Evolutionary conservation across 176 grass and related monocot species (phyloP).

Genomic region (Oryza meyeriana): DNA sequence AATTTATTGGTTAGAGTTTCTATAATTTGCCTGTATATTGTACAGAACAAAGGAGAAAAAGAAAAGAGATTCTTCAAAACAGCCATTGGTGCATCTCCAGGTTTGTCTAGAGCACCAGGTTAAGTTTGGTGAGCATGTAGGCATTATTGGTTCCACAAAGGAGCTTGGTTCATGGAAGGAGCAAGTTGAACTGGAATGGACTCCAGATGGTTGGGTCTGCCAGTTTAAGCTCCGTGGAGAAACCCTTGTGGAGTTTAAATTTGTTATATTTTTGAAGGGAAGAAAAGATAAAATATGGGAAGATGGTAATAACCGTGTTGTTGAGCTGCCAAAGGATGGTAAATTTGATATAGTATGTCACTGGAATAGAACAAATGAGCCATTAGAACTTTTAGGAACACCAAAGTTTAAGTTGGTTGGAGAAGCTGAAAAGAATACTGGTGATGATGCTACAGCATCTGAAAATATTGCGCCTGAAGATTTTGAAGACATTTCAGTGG

Average conservation of each 20-base stretch:
- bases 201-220: slow-evolving; percentile 67
- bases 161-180: slow-evolving; percentile 80
- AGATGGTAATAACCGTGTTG: slow-evolving; percentile 54
- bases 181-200: slow-evolving; percentile 68
- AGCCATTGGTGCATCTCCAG: slow-evolving; percentile 38
- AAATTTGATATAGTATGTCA: slow-evolving; percentile 58
- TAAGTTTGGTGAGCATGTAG: slow-evolving; percentile 83
- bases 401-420: slow-evolving; percentile 19
- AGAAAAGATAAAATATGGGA: slow-evolving; percentile 72
- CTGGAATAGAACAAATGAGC: slow-evolving; percentile 79
- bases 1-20: neutral
- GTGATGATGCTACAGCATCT: neutral
- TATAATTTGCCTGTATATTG: slow-evolving; percentile 7
- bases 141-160: slow-evolving; percentile 62
- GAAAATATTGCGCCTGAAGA: slow-evolving; percentile 14
- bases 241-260: slow-evolving; percentile 66
- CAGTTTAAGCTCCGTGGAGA: slow-evolving; percentile 57
- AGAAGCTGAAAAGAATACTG: slow-evolving; percentile 1
- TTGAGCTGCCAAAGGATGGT: slow-evolving; percentile 62
- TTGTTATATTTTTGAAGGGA: slow-evolving; percentile 60
- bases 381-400: slow-evolving; percentile 37
- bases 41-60: slow-evolving; percentile 56
- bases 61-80: slow-evolving; percentile 9
- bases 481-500: neutral
- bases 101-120: slow-evolving; percentile 78